Evolutionary conservation across 805 yeast species (phyloP).

Genomic region (Lipomyces mesembrius): DNA sequence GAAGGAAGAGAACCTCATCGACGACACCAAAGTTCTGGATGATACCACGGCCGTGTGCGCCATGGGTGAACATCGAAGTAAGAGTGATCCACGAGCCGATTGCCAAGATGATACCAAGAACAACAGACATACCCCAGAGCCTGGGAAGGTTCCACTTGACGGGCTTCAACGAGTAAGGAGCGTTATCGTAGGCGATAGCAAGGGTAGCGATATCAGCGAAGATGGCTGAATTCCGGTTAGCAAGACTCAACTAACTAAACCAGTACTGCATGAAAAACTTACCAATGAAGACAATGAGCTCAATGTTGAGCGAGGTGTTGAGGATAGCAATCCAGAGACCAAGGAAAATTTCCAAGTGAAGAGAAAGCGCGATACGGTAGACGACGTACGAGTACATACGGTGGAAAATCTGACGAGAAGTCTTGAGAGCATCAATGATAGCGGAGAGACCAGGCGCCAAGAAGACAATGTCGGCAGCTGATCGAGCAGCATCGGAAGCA

Average conservation of each 20-base stretch:
- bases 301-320: conserved; percentile 82
- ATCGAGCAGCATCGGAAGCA: conserved; percentile 53
- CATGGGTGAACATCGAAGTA: conserved; percentile 85
- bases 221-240: no score
- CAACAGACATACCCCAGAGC: conserved; percentile 80
- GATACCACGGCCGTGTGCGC: conserved; percentile 51
- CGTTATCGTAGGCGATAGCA: conserved; percentile 87
- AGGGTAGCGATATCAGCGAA: conserved; percentile 84
- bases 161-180: conserved; percentile 90
- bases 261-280: no score
- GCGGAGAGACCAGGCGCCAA: conserved; percentile 67
- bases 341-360: conserved; percentile 91
- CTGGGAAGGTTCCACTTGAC: conserved; percentile 97
- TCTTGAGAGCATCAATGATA: conserved; percentile 70
- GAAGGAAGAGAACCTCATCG: conserved; percentile 91
- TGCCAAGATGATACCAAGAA: conserved; percentile 70
- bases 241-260: no score
- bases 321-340: conserved; percentile 97
- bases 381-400: conserved; percentile 98
- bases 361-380: conserved; percentile 94
- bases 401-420: conserved; percentile 97
- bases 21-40: conserved; percentile 94
- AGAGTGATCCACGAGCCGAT: conserved; percentile 89
- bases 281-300: conserved; percentile 80
- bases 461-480: conserved; percentile 54